phyloP scores from a whole-genome alignment of 2,329 filamentous ascomycete species.

The Dothistroma pini region DNA sequence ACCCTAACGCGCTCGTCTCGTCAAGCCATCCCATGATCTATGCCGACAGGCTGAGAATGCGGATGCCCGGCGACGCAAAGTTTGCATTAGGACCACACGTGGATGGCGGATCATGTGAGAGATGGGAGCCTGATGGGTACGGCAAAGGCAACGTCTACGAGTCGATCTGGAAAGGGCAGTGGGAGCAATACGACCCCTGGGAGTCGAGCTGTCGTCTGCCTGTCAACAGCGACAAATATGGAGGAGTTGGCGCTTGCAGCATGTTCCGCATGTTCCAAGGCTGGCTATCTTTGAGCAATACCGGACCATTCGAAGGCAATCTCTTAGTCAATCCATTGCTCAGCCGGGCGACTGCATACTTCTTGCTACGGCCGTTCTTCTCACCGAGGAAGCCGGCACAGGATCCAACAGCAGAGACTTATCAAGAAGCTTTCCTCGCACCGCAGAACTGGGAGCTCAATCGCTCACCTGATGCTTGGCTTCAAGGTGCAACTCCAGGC shows the following conservation, averaged over 20 bases:
- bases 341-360: slow-evolving; percentile 71
- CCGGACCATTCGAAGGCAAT: slow-evolving; percentile 71
- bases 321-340: slow-evolving; percentile 77
- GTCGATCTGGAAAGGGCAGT: slow-evolving; percentile 66
- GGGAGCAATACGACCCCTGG: slow-evolving; percentile 81
- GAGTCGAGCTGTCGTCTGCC: slow-evolving; percentile 66
- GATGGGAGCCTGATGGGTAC: slow-evolving; percentile 60
- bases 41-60: slow-evolving; percentile 49
- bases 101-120: slow-evolving; percentile 50
- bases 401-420: slow-evolving; percentile 34
- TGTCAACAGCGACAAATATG: slow-evolving; percentile 71
- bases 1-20: slow-evolving; percentile 42
- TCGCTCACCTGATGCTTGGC: slow-evolving; percentile 51
- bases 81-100: slow-evolving; percentile 57
- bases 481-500: slow-evolving; percentile 68
- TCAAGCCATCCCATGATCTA: slow-evolving; percentile 47
- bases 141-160: slow-evolving; percentile 64
- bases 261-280: slow-evolving; percentile 90
- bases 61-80: slow-evolving; percentile 53
- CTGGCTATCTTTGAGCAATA: slow-evolving; percentile 77
- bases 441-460: slow-evolving; percentile 60
- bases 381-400: slow-evolving; percentile 44
- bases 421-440: slow-evolving; percentile 46
- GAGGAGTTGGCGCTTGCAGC: slow-evolving; percentile 74
- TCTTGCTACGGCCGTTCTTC: slow-evolving; percentile 82